These are phyloP conservation scores for Neurospora cerealis DNA, from an alignment of 495 filamentous ascomycete species.

Conservation along the genomic window DNA sequence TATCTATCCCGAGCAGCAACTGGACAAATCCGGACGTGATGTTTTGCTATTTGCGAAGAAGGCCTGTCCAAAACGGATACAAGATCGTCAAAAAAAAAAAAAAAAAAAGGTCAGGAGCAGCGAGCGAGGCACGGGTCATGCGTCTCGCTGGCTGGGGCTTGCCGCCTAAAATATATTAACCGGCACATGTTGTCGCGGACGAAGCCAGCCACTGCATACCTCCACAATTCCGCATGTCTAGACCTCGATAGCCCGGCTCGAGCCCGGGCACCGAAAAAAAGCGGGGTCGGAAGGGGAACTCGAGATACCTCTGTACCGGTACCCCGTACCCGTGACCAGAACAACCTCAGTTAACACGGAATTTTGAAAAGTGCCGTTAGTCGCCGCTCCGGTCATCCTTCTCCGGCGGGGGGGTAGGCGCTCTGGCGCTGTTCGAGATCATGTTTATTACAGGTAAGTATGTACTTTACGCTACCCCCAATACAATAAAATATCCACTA, in stretches of 20 bases:
- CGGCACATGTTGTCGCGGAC: slow-evolving; percentile 5
- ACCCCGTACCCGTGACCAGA: not conserved
- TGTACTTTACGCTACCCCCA: not conserved
- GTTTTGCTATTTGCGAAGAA: not conserved
- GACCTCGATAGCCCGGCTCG: slow-evolving; percentile 2
- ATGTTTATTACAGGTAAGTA: not conserved
- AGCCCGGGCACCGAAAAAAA: not conserved
- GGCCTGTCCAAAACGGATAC: not conserved
- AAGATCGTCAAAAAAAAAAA: not conserved
- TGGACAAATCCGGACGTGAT: not conserved
- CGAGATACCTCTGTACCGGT: not conserved
- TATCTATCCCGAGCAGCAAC: not conserved
- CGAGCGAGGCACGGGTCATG: not conserved
- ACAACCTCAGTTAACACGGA: not conserved
- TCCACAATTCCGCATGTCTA: slow-evolving; percentile 2
- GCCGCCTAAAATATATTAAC: slow-evolving; percentile 16
- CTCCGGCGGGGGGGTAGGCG: not conserved
- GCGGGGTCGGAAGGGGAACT: not conserved
- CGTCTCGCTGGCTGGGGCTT: not conserved
- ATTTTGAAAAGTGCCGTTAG: not conserved
- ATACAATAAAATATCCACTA: not conserved
- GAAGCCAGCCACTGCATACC: not conserved
- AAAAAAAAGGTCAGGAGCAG: not conserved
- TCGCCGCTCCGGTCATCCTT: not conserved
- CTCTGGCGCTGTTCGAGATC: not conserved